Conservation (phyloP, 2,329 filamentous ascomycete genomes). For the Sporothrix pallida region DNA sequence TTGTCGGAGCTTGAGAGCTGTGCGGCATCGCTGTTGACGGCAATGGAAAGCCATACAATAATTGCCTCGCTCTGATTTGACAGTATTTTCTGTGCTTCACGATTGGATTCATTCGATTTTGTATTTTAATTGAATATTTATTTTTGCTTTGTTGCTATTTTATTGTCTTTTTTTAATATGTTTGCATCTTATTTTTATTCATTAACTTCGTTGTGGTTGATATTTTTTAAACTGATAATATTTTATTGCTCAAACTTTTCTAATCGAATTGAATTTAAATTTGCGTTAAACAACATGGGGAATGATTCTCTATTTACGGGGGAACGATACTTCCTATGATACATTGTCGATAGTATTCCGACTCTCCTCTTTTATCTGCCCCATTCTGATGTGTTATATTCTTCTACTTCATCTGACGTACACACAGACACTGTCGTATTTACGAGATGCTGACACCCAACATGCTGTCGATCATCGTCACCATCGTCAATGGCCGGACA, state of each 20-base stretch:
- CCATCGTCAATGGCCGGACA: not conserved
- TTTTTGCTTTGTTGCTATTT: not conserved
- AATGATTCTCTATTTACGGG: no score
- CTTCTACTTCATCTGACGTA: not conserved
- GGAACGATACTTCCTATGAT: no score
- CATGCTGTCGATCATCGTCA: not conserved
- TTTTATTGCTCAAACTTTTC: not conserved
- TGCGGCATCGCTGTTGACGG: not conserved
- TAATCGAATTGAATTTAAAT: no score
- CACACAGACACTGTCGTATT: constrained; percentile 10
- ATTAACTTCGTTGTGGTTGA: not conserved
- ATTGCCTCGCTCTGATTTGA: constrained; percentile 5
- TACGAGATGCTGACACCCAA: not conserved
- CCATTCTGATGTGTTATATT: not conserved
- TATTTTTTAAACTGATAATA: not conserved
- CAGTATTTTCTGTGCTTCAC: not conserved
- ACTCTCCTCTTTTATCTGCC: no score
- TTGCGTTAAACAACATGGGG: no score
- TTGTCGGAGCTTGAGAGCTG: not conserved
- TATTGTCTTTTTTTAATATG: not conserved
- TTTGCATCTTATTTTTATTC: not conserved
- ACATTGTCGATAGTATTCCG: no score
- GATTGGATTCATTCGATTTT: not conserved
- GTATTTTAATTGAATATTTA: not conserved
- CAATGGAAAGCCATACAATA: not conserved